Evolutionary conservation across 495 filamentous ascomycete species (phyloP).

Genomic region (Amniculicola lignicola): DNA sequence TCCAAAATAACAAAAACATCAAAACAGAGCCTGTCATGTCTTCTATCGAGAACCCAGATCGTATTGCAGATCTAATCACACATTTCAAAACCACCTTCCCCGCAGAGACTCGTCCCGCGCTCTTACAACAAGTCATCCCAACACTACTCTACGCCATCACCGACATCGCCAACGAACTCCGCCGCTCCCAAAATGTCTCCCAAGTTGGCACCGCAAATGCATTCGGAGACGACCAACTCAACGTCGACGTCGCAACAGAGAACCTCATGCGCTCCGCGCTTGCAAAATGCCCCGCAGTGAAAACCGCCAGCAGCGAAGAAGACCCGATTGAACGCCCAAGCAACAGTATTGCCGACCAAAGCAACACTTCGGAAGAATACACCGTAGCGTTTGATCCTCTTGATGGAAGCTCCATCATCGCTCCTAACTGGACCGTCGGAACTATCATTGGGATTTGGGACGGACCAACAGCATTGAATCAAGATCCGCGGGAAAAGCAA

Average conservation of each 20-base stretch:
- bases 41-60: too few relatives aligned
- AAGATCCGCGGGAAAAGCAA: conserved; percentile 40
- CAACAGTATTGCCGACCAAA: background rate
- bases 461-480: conserved; percentile 43
- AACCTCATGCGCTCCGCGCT: conserved; percentile 45
- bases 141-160: conserved; percentile 42
- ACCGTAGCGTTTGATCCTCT: conserved; percentile 56
- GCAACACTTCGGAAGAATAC: conserved; percentile 42
- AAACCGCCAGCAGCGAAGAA: conserved; percentile 53
- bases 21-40: too few relatives aligned
- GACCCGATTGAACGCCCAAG: conserved; percentile 47
- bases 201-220: conserved; percentile 48
- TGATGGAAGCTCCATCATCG: conserved; percentile 54
- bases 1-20: too few relatives aligned
- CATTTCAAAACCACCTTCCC: conserved; percentile 11
- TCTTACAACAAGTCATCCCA: conserved; percentile 43
- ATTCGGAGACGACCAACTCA: conserved; percentile 56
- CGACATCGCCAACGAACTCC: conserved; percentile 41
- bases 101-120: conserved; percentile 6
- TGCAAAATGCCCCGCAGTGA: conserved; percentile 43
- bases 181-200: conserved; percentile 43
- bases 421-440: conserved; percentile 54
- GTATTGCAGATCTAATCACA: background rate
- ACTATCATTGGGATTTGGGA: conserved; percentile 54
- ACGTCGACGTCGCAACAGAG: conserved; percentile 54